Conservation (phyloP, 164 flowering plant genomes). For the Tetrastigma voinierianum region DNA sequence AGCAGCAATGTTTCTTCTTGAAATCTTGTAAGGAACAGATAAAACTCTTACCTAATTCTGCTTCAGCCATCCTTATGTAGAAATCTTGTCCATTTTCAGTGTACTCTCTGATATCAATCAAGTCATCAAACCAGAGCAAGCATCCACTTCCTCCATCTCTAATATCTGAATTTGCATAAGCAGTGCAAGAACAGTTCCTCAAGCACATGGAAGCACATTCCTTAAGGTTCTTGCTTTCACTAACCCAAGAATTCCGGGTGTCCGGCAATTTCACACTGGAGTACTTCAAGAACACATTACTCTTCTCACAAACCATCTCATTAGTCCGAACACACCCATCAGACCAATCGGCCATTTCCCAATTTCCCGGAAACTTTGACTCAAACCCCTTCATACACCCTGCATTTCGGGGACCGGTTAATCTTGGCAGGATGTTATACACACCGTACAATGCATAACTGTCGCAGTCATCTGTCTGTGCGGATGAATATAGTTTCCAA, state of each 20-base stretch:
- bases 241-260: constrained; percentile 6
- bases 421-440: constrained; percentile 27
- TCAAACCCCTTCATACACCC: constrained; percentile 37
- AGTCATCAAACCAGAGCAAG: constrained; percentile 19
- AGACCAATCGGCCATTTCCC: constrained; percentile 25
- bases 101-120: constrained; percentile 13
- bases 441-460: constrained; percentile 29
- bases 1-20: too few species aligned
- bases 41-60: constrained; percentile 13
- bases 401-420: constrained; percentile 22
- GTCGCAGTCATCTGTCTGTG: constrained; percentile 18
- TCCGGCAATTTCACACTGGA: constrained; percentile 23
- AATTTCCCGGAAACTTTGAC: constrained; percentile 24
- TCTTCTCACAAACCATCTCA: constrained; percentile 5
- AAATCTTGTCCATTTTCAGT: constrained; percentile 7
- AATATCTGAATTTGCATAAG: constrained; percentile 22
- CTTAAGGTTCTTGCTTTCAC: constrained; percentile 17
- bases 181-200: constrained; percentile 35
- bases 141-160: constrained; percentile 17
- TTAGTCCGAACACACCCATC: constrained; percentile 19
- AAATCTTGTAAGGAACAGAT: neutral
- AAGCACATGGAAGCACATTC: constrained; percentile 25
- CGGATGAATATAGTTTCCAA: constrained; percentile 2
- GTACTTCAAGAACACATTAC: constrained; percentile 15
- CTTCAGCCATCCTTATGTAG: constrained; percentile 12